Evolutionary conservation across 192 early-diverging fungal genomes (phyloP).

Genomic region (Backusella luteola): DNA sequence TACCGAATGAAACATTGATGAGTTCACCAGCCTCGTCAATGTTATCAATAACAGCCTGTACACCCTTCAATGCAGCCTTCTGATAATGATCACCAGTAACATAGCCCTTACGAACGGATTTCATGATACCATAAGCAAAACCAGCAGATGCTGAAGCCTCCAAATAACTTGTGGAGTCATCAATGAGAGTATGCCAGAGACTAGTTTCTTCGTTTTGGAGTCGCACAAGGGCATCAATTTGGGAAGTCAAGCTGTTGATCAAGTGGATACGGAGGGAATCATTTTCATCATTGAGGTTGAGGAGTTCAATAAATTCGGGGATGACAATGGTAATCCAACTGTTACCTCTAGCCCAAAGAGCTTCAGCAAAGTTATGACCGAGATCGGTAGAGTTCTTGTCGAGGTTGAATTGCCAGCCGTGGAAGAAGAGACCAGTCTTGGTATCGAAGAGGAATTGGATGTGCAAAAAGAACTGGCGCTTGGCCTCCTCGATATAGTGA

Average conservation of each 20-base stretch:
- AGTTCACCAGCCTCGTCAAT: conserved; percentile 20
- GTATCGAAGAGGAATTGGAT: conserved; percentile 19
- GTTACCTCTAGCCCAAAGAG: conserved; percentile 24
- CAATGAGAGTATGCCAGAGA: conserved; percentile 20
- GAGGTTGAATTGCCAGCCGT: conserved; percentile 17
- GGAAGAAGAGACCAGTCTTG: conserved; percentile 20
- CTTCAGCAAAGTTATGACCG: conserved; percentile 22
- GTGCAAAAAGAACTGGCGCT: conserved; percentile 19
- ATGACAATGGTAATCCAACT: conserved; percentile 30
- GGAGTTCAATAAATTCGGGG: conserved; percentile 23
- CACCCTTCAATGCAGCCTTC: conserved; percentile 6
- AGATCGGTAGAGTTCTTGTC: background rate
- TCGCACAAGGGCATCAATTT: conserved; percentile 1
- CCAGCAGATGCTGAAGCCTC: conserved; percentile 21
- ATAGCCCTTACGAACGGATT: conserved; percentile 16
- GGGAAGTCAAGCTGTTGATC: conserved; percentile 6
- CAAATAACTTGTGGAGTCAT: conserved; percentile 10
- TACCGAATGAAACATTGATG: conserved; percentile 19
- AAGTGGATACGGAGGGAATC: conserved; percentile 18
- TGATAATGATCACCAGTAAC: background rate
- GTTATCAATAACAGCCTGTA: conserved; percentile 13
- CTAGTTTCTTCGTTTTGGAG: conserved; percentile 20
- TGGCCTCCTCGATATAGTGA: conserved; percentile 21
- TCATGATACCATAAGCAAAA: conserved; percentile 24
- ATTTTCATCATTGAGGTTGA: background rate